A percentile compares a stretch with the other conserved stretches of the same genome.
These are phyloP conservation scores for Chernovozyma aurita DNA, from an alignment of 1,139 yeast species.

Conservation along the genomic window DNA sequence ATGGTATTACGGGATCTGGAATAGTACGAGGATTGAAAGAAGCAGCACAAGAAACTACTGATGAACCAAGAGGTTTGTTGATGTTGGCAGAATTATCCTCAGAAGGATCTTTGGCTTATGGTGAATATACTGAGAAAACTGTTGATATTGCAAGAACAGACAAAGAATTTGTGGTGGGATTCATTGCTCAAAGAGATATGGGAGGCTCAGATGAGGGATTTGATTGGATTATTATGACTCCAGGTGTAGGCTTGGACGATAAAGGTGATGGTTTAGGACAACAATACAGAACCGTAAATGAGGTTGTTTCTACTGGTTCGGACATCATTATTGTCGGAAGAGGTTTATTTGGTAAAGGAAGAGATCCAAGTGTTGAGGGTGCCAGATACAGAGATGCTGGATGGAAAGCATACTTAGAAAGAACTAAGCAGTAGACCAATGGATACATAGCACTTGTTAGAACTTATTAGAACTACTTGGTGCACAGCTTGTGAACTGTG, in stretches of 20 bases:
- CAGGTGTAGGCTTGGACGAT: conserved; percentile 97
- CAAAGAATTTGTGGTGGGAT: conserved; percentile 88
- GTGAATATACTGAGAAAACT: conserved; percentile 82
- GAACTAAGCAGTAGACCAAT: conserved; percentile 16
- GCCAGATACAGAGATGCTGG: conserved; percentile 88
- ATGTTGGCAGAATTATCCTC: conserved; percentile 96
- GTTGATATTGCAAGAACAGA: conserved; percentile 87
- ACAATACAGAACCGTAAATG: conserved; percentile 89
- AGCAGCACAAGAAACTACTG: conserved; percentile 72
- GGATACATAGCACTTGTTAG: too few species aligned
- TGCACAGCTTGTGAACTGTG: too few species aligned
- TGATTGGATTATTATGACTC: conserved; percentile 96
- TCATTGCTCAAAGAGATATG: conserved; percentile 90
- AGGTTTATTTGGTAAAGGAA: conserved; percentile 92
- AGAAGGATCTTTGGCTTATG: conserved; percentile 88
- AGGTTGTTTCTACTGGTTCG: conserved; percentile 77
- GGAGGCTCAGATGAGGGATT: conserved; percentile 78
- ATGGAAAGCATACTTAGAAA: conserved; percentile 77
- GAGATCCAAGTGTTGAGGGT: conserved; percentile 87
- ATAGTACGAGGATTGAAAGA: conserved; percentile 83
- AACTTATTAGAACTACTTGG: too few species aligned
- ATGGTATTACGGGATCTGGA: conserved; percentile 95
- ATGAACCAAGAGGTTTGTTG: conserved; percentile 77
- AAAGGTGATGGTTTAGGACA: conserved; percentile 97
- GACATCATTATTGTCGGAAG: conserved; percentile 97